Evolutionary conservation across 495 filamentous ascomycete species (phyloP).

Genomic region (Filosporella fistucella): DNA sequence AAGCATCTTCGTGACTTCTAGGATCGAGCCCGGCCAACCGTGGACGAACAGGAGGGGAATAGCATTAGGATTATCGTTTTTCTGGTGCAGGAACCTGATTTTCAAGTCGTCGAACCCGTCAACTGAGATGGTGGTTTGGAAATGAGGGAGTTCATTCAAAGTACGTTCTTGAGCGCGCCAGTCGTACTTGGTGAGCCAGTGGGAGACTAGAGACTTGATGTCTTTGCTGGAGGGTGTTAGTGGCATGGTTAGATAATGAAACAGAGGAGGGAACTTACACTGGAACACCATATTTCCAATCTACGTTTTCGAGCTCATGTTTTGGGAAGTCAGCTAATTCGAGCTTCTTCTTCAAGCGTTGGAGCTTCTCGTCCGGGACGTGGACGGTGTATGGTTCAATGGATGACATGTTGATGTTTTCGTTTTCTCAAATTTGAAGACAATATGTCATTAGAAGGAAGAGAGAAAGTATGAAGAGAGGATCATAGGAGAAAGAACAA

Average conservation of each 20-base stretch:
- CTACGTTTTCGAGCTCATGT: conserved; percentile 33
- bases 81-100: conserved; percentile 52
- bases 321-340: conserved; percentile 35
- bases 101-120: conserved; percentile 40
- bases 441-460: too few species aligned
- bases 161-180: conserved; percentile 44
- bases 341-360: conserved; percentile 36
- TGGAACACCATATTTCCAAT: conserved; percentile 38
- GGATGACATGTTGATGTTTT: conserved; percentile 21
- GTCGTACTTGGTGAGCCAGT: conserved; percentile 40
- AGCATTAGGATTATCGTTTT: conserved; percentile 36
- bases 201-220: conserved; percentile 35
- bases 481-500: too few species aligned
- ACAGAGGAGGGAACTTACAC: conserved; percentile 2
- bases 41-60: conserved; percentile 56
- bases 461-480: too few species aligned
- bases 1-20: conserved; percentile 60
- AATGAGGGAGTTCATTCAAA: conserved; percentile 54
- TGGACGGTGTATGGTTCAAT: conserved; percentile 33
- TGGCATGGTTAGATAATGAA: neutral
- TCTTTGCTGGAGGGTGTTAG: conserved; percentile 26
- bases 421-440: too few species aligned
- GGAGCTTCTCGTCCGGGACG: conserved; percentile 33
- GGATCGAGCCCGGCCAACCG: conserved; percentile 48
- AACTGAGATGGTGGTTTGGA: conserved; percentile 41